These are phyloP conservation scores for Talaromyces adpressus DNA, from an alignment of 495 filamentous ascomycete genomes.

Conservation along the genomic window DNA sequence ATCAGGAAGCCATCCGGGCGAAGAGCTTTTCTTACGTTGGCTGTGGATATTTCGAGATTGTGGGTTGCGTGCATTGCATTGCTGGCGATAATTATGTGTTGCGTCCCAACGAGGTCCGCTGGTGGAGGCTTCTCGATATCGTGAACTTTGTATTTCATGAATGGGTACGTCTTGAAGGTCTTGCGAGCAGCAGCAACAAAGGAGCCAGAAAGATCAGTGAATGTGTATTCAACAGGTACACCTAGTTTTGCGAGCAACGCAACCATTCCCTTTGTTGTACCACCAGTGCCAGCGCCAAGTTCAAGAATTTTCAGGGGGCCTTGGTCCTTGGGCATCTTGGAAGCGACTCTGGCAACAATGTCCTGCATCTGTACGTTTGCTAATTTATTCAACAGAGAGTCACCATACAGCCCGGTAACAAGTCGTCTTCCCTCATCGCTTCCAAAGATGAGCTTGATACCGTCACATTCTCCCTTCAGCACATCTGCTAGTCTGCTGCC, in stretches of 20 bases:
- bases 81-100: slow-evolving; percentile 42
- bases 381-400: slow-evolving; percentile 33
- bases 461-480: slow-evolving; percentile 35
- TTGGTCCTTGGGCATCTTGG: slow-evolving; percentile 14
- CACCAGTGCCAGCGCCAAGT: slow-evolving; percentile 40
- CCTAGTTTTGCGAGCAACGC: slow-evolving; percentile 26
- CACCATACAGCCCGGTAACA: slow-evolving; percentile 37
- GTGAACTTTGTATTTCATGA: slow-evolving; percentile 34
- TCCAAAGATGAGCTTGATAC: slow-evolving; percentile 40
- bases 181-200: slow-evolving; percentile 33
- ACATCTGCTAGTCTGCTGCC: slow-evolving; percentile 35
- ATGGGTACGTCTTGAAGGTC: slow-evolving; percentile 32
- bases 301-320: slow-evolving; percentile 34
- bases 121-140: slow-evolving; percentile 39
- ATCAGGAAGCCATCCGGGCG: slow-evolving; percentile 31
- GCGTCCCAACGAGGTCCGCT: slow-evolving; percentile 24
- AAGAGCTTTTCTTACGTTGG: slow-evolving; percentile 26
- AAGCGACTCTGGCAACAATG: slow-evolving; percentile 27
- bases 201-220: slow-evolving; percentile 40
- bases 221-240: slow-evolving; percentile 40
- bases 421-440: slow-evolving; percentile 37
- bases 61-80: slow-evolving; percentile 46
- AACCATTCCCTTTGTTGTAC: slow-evolving; percentile 31
- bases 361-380: slow-evolving; percentile 37
- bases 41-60: slow-evolving; percentile 20